Evolutionary conservation across 129 eudicot species (phyloP), one percentile per base, ranked within the genome.

Genomic region (carrot (Daucus carota)): DNA sequence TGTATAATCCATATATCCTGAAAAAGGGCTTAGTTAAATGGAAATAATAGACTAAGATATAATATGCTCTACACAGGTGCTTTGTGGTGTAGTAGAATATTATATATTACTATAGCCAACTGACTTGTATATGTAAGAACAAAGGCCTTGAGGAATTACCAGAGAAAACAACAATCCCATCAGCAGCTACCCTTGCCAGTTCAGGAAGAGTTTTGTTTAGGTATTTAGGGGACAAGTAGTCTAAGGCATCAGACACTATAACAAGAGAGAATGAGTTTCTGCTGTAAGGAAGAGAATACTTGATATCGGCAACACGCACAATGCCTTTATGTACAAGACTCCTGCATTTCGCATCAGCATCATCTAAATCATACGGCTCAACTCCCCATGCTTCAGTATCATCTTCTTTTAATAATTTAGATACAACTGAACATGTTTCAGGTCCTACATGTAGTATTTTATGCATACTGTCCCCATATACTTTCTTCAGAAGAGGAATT

Each of bases 311-410:
- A 28, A 90, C 89, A 38, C 98, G 96, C 48, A 93, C 92, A 77
- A 90, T 31, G 70, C 97, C 98, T 81, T 87, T 90, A 57, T 83
- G 87, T 33, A 90, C 84, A 70, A 93, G 98, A 74, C 80, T 87
- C 76, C 78, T 87, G 89, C 98, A 93, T 79, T 75, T 82, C 59
- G 65, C 84, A 88, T 93, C 98, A 77, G 84, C 82, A 63, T 93
- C 98, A 68, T 92, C 98, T 28, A 92, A 83, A 65, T 92, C 98
- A 85, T 90, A 92, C 5, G 98, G 98, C 66, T 92, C 98, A 43
- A 92, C 78, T 68, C 98, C 98, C 98, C 98, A 92, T 15, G 96
- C 96, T 84, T 88, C 98, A 6, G 93, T 89, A 82, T 87, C 96
- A 77, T 93, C 97, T 89, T 93, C 98, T 82, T 88, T 93, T 59